Evolutionary conservation across 352 stramenopile species (phyloP).

Genomic region (Globisporangium spinosum): DNA sequence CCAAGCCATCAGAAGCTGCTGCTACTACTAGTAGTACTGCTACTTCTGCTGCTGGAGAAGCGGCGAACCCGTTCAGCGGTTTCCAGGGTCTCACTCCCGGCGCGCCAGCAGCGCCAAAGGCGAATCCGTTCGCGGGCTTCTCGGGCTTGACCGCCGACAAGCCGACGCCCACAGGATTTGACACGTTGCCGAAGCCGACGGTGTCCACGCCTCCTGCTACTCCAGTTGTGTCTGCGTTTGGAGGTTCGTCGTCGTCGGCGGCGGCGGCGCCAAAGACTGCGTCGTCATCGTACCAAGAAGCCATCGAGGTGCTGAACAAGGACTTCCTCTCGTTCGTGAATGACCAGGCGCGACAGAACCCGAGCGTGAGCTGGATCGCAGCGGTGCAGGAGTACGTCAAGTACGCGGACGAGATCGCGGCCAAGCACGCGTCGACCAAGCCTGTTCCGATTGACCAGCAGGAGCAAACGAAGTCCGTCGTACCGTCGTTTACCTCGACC

Average conservation of each 20-base stretch:
- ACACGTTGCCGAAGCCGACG: constrained; percentile 5
- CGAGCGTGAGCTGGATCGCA: constrained; percentile 57
- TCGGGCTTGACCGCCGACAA: constrained; percentile 35
- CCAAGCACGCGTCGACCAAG: constrained; percentile 61
- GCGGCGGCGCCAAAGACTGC: constrained; percentile 1
- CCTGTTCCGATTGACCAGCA: constrained; percentile 41
- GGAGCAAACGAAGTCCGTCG: constrained; percentile 17
- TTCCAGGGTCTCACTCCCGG: constrained; percentile 43
- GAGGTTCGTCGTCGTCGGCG: constrained; percentile 5
- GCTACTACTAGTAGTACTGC: constrained; percentile 1
- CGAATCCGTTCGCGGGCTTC: constrained; percentile 73
- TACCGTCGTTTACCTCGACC: constrained; percentile 1
- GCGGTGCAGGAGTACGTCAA: constrained; percentile 76
- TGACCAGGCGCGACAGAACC: constrained; percentile 60
- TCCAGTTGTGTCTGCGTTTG: background rate
- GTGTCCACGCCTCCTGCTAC: background rate
- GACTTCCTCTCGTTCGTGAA: constrained; percentile 75
- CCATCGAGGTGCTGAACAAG: constrained; percentile 82
- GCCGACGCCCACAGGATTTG: constrained; percentile 10
- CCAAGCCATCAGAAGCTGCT: constrained; percentile 12
- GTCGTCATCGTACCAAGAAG: constrained; percentile 56
- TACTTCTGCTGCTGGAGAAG: constrained; percentile 5
- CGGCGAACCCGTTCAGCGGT: constrained; percentile 41
- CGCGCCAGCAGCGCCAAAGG: constrained; percentile 11
- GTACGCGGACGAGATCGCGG: constrained; percentile 53